Base-by-base conservation (phyloP, 2,329 filamentous ascomycete species). In the Bipolaris zeicola region DNA sequence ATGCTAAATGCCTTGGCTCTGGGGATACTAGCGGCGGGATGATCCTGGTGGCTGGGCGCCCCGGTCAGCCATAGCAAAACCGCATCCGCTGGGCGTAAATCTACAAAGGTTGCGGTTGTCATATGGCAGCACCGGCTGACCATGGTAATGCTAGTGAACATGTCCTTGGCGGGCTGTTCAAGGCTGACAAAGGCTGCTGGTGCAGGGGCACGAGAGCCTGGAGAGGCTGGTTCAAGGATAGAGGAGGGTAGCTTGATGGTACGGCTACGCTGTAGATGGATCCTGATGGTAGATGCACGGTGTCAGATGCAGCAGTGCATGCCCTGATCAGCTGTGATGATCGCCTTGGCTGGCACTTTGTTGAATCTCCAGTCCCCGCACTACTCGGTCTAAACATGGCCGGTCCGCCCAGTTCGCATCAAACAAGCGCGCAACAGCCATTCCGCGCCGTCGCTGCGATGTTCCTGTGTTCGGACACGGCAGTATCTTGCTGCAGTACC, bases 21-120 rank as follows among this genome's bases (percentile, higher is more conserved):
- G 54, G 52, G 55, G 44, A 50, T 69, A 11, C 28, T 31, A 71
- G 68, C 64, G 59, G 65, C 65, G 65, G 68, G 60, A 66, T 48
- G 42, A 53, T 49, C 38, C 50, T 57, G 50, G 44, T 70, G 66
- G 67, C 69, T 69, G 67, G 50, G 58, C 52, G 60, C 61, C 62
- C 52, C 48, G 49, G 66, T 58, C 60, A 64, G 71, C 70, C 69
- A 64, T 31, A 41, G 51, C 60, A 61, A 50, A 43, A 47, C 24
- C 50, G 49, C 50, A 5, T 26, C 20, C 45, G 52, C 48, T 48
- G 20, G 24, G 53, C 22, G 39, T 33, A 48, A 37, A 36, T 44
- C 43, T 41, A 22, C 16, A 46, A 18, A 58, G 44, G 24, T 31
- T 41, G 42, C 43, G 14, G 28, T 37, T 10, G 49, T 60, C 56